These are phyloP conservation scores for Suhomyces kilbournensis DNA, from an alignment of 805 yeast genomes.

Conservation along the genomic window DNA sequence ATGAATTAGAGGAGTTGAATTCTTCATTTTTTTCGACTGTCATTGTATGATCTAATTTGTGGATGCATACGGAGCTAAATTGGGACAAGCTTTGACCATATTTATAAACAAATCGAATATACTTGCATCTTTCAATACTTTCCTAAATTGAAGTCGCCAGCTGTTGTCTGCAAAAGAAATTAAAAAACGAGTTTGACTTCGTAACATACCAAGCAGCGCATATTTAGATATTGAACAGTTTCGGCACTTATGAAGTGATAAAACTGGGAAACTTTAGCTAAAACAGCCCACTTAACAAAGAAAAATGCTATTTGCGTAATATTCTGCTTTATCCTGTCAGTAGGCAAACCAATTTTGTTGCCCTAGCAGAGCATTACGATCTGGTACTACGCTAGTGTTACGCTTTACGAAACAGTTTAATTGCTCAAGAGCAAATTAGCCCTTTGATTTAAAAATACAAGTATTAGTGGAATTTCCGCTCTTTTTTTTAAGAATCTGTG, in stretches of 20 bases:
- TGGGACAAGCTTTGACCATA: neutral
- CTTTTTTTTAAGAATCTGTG: neutral
- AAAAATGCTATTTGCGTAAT: neutral
- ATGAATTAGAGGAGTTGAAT: slow-evolving; percentile 1
- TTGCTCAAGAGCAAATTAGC: neutral
- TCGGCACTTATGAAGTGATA: neutral
- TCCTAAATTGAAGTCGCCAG: neutral
- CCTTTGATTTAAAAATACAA: neutral
- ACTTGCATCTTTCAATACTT: neutral
- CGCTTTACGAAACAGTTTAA: neutral
- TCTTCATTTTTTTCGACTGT: neutral
- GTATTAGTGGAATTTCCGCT: neutral
- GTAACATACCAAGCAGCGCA: neutral
- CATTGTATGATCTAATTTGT: neutral
- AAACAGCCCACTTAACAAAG: neutral
- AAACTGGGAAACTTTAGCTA: neutral
- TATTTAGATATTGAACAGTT: neutral
- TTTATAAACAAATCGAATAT: neutral
- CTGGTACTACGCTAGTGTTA: neutral
- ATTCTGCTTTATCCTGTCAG: neutral
- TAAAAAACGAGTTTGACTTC: neutral
- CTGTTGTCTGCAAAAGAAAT: neutral
- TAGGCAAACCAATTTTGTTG: too few relatives aligned
- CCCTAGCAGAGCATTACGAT: neutral
- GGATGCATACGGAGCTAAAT: neutral